Evolutionary conservation across 352 stramenopile genomes (phyloP).

Genomic region (Saprolegnia diclina): DNA sequence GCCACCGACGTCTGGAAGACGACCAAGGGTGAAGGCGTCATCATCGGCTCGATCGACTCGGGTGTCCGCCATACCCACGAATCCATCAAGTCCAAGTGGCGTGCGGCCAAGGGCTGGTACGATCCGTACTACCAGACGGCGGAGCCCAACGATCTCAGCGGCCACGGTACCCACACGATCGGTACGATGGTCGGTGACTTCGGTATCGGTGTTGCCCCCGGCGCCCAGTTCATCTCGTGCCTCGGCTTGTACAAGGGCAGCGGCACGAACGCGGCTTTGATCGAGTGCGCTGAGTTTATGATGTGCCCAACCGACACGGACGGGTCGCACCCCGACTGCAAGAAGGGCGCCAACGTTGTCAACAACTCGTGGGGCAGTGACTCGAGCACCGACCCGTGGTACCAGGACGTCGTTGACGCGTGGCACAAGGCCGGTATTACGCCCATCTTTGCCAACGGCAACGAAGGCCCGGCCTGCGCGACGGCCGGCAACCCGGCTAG

Average conservation of each 20-base stretch:
- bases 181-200: conserved; percentile 40
- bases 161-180: conserved; percentile 52
- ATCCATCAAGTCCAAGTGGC: conserved; percentile 34
- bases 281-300: conserved; percentile 48
- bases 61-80: conserved; percentile 39
- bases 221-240: conserved; percentile 46
- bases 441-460: conserved; percentile 38
- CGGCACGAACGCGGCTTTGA: conserved; percentile 32
- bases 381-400: conserved; percentile 27
- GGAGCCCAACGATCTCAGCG: conserved; percentile 38
- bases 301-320: conserved; percentile 50
- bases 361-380: conserved; percentile 38
- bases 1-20: conserved; percentile 38
- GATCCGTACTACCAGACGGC: conserved; percentile 33
- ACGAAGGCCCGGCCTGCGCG: conserved; percentile 31
- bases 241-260: conserved; percentile 31
- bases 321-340: conserved; percentile 40
- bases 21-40: conserved; percentile 36
- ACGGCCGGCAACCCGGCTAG: conserved; percentile 32
- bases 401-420: conserved; percentile 31
- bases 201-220: conserved; percentile 43
- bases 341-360: conserved; percentile 37
- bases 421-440: conserved; percentile 38
- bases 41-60: conserved; percentile 45
- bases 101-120: conserved; percentile 43